Evolutionary conservation across 352 stramenopile species (phyloP).

Genomic region (Paralagenidium karlingii): DNA sequence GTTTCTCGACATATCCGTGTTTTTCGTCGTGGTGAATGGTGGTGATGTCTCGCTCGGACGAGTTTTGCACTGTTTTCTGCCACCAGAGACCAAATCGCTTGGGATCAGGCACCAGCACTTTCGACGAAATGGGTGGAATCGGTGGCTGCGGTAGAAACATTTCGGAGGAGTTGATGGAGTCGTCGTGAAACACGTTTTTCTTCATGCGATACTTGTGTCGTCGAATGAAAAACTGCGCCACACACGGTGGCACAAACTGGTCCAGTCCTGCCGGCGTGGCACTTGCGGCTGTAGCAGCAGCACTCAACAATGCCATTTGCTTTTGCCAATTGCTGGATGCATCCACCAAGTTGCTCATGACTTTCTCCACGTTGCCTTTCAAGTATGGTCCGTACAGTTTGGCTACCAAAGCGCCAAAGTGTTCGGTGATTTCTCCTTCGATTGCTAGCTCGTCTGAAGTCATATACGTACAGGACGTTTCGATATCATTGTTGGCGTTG

Average conservation of each 20-base stretch:
- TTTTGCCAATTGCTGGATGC: background rate
- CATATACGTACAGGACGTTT: no score
- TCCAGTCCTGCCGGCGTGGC: background rate
- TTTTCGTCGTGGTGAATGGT: constrained; percentile 42
- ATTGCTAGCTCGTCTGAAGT: background rate
- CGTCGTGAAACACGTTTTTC: constrained; percentile 1
- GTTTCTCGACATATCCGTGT: constrained; percentile 18
- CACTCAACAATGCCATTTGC: background rate
- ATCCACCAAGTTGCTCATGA: background rate
- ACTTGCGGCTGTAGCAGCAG: background rate
- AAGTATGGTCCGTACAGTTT: background rate
- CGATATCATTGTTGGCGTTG: no score
- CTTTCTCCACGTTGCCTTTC: background rate
- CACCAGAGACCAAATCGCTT: constrained; percentile 44
- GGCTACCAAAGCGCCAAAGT: background rate
- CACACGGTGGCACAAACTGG: no score
- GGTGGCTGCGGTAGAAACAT: constrained; percentile 16
- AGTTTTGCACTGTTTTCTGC: constrained; percentile 39
- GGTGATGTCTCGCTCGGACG: constrained; percentile 38
- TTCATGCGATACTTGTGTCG: constrained; percentile 6
- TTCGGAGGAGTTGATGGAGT: constrained; percentile 11
- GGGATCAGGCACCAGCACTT: constrained; percentile 30
- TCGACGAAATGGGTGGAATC: constrained; percentile 15
- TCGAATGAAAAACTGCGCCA: background rate
- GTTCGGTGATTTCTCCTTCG: background rate